Evolutionary conservation across 2,329 filamentous ascomycete genomes (phyloP).

Genomic region (Paecilomyces sp.): DNA sequence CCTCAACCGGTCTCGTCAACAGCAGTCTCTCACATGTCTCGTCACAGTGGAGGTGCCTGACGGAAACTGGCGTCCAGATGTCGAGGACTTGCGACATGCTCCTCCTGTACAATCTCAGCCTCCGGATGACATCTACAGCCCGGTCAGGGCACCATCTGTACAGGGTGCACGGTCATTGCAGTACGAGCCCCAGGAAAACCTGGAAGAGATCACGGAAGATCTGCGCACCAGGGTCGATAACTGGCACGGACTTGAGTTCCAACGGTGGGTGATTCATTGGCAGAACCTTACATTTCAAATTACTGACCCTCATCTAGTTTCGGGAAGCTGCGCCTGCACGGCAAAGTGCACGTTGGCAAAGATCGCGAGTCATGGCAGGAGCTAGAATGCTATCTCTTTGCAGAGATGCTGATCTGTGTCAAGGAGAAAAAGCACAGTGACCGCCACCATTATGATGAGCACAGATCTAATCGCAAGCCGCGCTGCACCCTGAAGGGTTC

Average conservation of each 20-base stretch:
- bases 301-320: constrained; percentile 51
- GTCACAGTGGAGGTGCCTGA: constrained; percentile 91
- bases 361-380: constrained; percentile 97
- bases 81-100: constrained; percentile 62
- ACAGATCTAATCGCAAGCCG: constrained; percentile 51
- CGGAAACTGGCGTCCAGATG: constrained; percentile 80
- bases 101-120: constrained; percentile 45
- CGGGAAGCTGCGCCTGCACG: constrained; percentile 83
- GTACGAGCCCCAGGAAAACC: constrained; percentile 66
- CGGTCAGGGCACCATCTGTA: constrained; percentile 35
- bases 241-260: constrained; percentile 94
- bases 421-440: constrained; percentile 79
- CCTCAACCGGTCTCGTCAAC: constrained; percentile 81
- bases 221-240: constrained; percentile 87
- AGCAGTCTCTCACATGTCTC: constrained; percentile 89
- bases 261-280: constrained; percentile 43
- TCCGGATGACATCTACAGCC: constrained; percentile 47
- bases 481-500: constrained; percentile 92
- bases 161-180: constrained; percentile 51
- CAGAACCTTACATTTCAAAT: not conserved
- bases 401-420: constrained; percentile 98
- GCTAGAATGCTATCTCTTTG: constrained; percentile 92
- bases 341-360: constrained; percentile 87
- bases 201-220: constrained; percentile 78
- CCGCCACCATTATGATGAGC: constrained; percentile 58